phyloP scores from a whole-genome alignment of 2,329 filamentous ascomycete species.

The Diaporthe citri region DNA sequence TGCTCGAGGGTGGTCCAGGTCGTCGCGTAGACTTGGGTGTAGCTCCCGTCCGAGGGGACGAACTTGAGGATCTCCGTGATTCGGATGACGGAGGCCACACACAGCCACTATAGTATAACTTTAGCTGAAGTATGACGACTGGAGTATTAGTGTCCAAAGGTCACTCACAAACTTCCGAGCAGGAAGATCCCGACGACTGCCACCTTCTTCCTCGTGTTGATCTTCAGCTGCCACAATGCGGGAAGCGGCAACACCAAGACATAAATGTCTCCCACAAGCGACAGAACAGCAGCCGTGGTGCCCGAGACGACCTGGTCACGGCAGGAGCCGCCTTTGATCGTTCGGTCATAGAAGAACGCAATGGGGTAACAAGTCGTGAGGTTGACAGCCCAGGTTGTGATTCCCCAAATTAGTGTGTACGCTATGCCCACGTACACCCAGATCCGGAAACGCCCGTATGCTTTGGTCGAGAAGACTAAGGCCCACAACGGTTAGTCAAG shows the following conservation, averaged over 20 bases:
- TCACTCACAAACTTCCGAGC: conserved; percentile 36
- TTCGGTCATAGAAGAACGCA: conserved; percentile 42
- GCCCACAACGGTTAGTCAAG: background rate
- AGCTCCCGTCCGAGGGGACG: conserved; percentile 35
- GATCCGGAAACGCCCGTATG: conserved; percentile 40
- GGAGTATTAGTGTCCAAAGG: background rate
- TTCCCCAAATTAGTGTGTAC: conserved; percentile 42
- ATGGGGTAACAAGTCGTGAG: conserved; percentile 42
- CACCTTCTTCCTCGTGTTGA: conserved; percentile 36
- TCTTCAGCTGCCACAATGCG: conserved; percentile 27
- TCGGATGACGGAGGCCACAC: conserved; percentile 35
- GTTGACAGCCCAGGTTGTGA: conserved; percentile 41
- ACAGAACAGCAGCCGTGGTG: conserved; percentile 40
- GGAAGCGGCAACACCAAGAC: conserved; percentile 21
- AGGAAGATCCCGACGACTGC: conserved; percentile 38
- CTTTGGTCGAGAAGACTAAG: conserved; percentile 13
- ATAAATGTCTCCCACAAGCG: conserved; percentile 26
- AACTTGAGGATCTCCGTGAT: conserved; percentile 35
- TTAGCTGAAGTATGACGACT: background rate
- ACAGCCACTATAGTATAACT: conserved; percentile 2
- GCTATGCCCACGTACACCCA: conserved; percentile 40
- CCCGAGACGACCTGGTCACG: conserved; percentile 41
- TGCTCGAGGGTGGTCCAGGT: conserved; percentile 41
- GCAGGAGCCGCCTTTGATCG: conserved; percentile 39
- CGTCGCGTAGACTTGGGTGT: conserved; percentile 38